A percentile compares a stretch with the other conserved stretches of the same genome.
Evolutionary conservation across 2,329 filamentous ascomycete species (phyloP).

Genomic region (Stagonosporopsis chrysanthemi): DNA sequence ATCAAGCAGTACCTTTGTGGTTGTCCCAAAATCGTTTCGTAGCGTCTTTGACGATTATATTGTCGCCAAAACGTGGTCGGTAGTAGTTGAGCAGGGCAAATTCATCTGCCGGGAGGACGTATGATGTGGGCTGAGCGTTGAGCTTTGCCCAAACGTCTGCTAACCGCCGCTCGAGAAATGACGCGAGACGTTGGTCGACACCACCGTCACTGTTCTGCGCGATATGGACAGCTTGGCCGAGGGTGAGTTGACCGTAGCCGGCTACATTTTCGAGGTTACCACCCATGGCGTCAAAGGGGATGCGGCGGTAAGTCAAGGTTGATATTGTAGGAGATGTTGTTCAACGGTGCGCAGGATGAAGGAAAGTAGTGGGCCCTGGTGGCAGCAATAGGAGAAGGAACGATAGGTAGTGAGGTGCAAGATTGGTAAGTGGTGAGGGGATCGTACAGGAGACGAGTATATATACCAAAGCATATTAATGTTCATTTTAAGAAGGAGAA

Average conservation of each 20-base stretch:
- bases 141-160: slow-evolving; percentile 73
- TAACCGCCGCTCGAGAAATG: slow-evolving; percentile 68
- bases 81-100: slow-evolving; percentile 90
- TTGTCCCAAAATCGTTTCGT: slow-evolving; percentile 66
- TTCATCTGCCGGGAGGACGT: slow-evolving; percentile 77
- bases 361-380: slow-evolving; percentile 6
- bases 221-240: slow-evolving; percentile 75
- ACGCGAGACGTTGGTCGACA: slow-evolving; percentile 67
- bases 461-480: slow-evolving; percentile 43
- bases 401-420: slow-evolving; percentile 14
- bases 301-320: slow-evolving; percentile 27
- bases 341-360: not conserved
- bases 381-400: slow-evolving; percentile 20
- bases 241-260: slow-evolving; percentile 55
- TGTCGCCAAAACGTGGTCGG: slow-evolving; percentile 69
- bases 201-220: slow-evolving; percentile 77
- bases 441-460: slow-evolving; percentile 34
- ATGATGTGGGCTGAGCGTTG: slow-evolving; percentile 68
- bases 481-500: slow-evolving; percentile 39
- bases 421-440: slow-evolving; percentile 23
- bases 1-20: slow-evolving; percentile 41
- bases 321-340: slow-evolving; percentile 2
- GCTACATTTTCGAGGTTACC: slow-evolving; percentile 51
- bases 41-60: slow-evolving; percentile 58
- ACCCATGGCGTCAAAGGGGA: slow-evolving; percentile 50